Percentiles rank a stretch among this genome's conserved stretches.
Evolutionary conservation across 2,329 filamentous ascomycete genomes (phyloP).

Genomic region (Lasiodiplodia citricola): DNA sequence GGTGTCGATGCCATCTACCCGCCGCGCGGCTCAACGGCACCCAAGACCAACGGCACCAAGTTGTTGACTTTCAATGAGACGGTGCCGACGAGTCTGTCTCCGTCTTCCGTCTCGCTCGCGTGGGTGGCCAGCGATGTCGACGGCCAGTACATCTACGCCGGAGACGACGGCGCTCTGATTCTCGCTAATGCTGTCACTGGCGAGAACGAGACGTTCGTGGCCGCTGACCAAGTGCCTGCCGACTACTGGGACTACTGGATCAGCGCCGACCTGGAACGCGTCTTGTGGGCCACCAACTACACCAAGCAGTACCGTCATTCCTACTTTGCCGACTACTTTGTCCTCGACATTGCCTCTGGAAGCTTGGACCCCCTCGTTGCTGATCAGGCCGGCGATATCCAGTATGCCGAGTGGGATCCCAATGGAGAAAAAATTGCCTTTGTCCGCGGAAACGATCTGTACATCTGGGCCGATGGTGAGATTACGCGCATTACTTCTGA

Average conservation of each 20-base stretch:
- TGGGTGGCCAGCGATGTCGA: slow-evolving; percentile 67
- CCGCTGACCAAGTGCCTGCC: slow-evolving; percentile 62
- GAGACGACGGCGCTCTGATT: slow-evolving; percentile 55
- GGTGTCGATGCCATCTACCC: slow-evolving; percentile 51
- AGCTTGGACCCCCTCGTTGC: slow-evolving; percentile 60
- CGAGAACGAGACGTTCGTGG: slow-evolving; percentile 62
- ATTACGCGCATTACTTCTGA: slow-evolving; percentile 64
- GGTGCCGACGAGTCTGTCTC: slow-evolving; percentile 50
- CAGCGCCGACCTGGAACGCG: slow-evolving; percentile 62
- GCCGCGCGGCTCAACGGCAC: slow-evolving; percentile 60
- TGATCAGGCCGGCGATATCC: slow-evolving; percentile 68
- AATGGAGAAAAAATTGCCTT: slow-evolving; percentile 66
- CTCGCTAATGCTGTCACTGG: slow-evolving; percentile 67
- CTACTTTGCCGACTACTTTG: slow-evolving; percentile 70
- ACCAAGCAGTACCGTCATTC: slow-evolving; percentile 73
- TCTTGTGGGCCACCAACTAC: slow-evolving; percentile 68
- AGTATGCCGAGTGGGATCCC: slow-evolving; percentile 69
- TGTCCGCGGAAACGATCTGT: slow-evolving; percentile 70
- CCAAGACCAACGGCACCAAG: slow-evolving; percentile 61
- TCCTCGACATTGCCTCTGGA: slow-evolving; percentile 66
- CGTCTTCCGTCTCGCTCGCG: slow-evolving; percentile 42
- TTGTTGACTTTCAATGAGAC: slow-evolving; percentile 64
- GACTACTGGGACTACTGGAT: slow-evolving; percentile 66
- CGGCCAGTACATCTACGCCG: slow-evolving; percentile 64
- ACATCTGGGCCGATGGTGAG: slow-evolving; percentile 61